A percentile compares a stretch with the other conserved stretches of the same genome.
phyloP scores from a whole-genome alignment of 179 eudicot genomes.

The Nepenthes alata region DNA sequence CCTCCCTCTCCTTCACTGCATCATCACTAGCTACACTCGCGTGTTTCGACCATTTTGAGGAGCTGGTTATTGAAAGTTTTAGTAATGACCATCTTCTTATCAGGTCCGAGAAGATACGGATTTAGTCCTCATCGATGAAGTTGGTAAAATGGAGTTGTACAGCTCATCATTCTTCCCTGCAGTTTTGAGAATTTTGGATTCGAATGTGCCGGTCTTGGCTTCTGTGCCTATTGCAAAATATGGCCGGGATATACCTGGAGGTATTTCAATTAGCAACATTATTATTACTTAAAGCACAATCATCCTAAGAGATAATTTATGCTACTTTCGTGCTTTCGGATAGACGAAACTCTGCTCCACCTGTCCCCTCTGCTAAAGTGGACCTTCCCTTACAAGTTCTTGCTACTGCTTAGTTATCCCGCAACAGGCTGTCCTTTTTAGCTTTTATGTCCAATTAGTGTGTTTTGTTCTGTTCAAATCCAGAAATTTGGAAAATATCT shows the following conservation, averaged over 20 bases:
- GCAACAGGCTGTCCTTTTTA: no score
- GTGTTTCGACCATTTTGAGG: no score
- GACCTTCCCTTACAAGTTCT: no score
- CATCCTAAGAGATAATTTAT: background rate
- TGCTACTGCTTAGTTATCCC: no score
- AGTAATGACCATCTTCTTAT: conserved; percentile 4
- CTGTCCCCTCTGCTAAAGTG: no score
- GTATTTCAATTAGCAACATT: conserved; percentile 15
- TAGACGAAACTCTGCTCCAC: no score
- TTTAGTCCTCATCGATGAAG: conserved; percentile 76
- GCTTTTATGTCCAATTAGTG: background rate
- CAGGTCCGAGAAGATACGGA: conserved; percentile 82
- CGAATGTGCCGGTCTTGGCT: conserved; percentile 70
- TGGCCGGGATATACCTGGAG: conserved; percentile 91
- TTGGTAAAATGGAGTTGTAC: conserved; percentile 91
- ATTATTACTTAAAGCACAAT: background rate
- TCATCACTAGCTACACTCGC: no score
- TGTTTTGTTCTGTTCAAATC: background rate
- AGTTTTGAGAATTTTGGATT: conserved; percentile 56
- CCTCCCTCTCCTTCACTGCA: no score
- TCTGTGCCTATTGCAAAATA: conserved; percentile 56
- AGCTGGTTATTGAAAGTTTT: background rate
- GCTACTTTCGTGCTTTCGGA: background rate
- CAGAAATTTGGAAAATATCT: background rate
- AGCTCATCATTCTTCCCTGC: conserved; percentile 83